phyloP scores from a whole-genome alignment of 495 filamentous ascomycete genomes.

The Penicillium atrosanguineum region DNA sequence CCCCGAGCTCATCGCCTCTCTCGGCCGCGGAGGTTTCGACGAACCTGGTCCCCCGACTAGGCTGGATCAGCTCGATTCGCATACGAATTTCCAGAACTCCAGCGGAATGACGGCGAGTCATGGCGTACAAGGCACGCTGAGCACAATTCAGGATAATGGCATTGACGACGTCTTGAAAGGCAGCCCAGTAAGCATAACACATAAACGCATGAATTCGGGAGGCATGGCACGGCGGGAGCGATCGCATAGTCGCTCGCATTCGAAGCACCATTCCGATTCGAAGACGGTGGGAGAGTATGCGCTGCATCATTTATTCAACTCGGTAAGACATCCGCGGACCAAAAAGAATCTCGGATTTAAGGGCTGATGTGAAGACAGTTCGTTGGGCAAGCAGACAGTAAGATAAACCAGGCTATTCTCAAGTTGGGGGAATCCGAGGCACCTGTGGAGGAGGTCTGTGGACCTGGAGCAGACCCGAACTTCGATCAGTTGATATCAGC shows the following conservation, averaged over 20 bases:
- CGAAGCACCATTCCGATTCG: conserved; percentile 69
- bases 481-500: conserved; percentile 96
- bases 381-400: conserved; percentile 82
- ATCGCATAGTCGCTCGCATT: conserved; percentile 78
- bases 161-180: conserved; percentile 21
- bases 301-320: conserved; percentile 92
- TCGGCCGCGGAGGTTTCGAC: conserved; percentile 39
- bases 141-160: conserved; percentile 44
- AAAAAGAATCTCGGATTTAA: neutral
- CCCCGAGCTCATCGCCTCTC: conserved; percentile 77
- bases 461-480: conserved; percentile 79
- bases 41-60: conserved; percentile 22
- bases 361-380: conserved; percentile 39
- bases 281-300: conserved; percentile 97
- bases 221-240: conserved; percentile 66
- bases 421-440: conserved; percentile 72
- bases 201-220: conserved; percentile 50
- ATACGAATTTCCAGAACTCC: conserved; percentile 23
- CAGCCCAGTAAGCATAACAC: conserved; percentile 25
- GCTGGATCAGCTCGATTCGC: conserved; percentile 34
- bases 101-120: conserved; percentile 22
- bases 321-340: conserved; percentile 48
- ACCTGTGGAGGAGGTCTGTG: conserved; percentile 83
- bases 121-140: conserved; percentile 29
- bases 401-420: conserved; percentile 80